These are phyloP conservation scores for Biscogniauxia sp. DNA, from an alignment of 2,329 filamentous ascomycete species.

Conservation along the genomic window DNA sequence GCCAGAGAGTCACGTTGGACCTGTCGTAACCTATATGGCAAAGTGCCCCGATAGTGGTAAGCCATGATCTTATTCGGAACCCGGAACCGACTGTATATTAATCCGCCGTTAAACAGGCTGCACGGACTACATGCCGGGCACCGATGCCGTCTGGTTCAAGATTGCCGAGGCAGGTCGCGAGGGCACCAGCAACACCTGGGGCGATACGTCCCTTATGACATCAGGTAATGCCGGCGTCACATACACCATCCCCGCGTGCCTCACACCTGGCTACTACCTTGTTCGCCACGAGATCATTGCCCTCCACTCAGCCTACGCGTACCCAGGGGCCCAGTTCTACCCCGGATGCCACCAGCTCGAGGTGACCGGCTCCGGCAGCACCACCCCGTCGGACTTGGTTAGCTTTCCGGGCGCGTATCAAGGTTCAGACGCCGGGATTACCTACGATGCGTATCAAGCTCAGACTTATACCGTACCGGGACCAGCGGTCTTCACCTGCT, in stretches of 20 bases:
- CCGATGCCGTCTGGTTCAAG: slow-evolving; percentile 54
- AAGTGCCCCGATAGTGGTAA: slow-evolving; percentile 49
- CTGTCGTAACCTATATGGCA: slow-evolving; percentile 59
- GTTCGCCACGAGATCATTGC: slow-evolving; percentile 59
- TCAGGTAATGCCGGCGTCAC: slow-evolving; percentile 40
- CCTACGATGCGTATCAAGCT: slow-evolving; percentile 50
- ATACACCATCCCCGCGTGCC: slow-evolving; percentile 54
- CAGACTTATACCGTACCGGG: slow-evolving; percentile 46
- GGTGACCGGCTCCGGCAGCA: slow-evolving; percentile 48
- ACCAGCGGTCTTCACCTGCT: slow-evolving; percentile 48
- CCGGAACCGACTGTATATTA: background rate
- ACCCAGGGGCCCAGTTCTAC: slow-evolving; percentile 52
- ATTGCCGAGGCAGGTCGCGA: slow-evolving; percentile 48
- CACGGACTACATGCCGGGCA: slow-evolving; percentile 20
- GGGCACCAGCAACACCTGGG: slow-evolving; percentile 51
- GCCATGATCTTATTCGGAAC: slow-evolving; percentile 4
- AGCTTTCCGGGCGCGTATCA: slow-evolving; percentile 54
- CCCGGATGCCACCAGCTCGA: slow-evolving; percentile 57
- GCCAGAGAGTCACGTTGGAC: slow-evolving; percentile 51
- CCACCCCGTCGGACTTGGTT: slow-evolving; percentile 42
- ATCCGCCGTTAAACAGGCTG: slow-evolving; percentile 13
- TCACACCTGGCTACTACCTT: slow-evolving; percentile 54
- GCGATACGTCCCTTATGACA: slow-evolving; percentile 42
- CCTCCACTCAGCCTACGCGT: slow-evolving; percentile 43
- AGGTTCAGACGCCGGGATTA: slow-evolving; percentile 48